These are phyloP conservation scores for Ogataea dorogensis DNA, from an alignment of 805 yeast genomes.

Conservation along the genomic window DNA sequence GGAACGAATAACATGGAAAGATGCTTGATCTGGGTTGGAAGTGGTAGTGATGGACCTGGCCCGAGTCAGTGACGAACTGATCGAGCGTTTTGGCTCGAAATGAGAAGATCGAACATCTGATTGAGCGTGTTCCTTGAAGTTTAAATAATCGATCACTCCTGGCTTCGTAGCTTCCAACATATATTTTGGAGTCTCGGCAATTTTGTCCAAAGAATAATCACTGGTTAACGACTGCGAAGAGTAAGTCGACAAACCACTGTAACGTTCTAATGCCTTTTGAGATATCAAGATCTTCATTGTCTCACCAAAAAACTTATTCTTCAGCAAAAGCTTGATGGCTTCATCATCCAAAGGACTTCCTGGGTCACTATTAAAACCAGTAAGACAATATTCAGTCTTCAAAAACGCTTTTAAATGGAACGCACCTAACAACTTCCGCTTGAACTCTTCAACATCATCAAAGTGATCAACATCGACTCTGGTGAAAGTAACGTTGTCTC, in stretches of 20 bases:
- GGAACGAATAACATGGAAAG: slow-evolving; percentile 67
- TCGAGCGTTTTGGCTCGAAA: slow-evolving; percentile 17
- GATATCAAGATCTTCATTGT: slow-evolving; percentile 23
- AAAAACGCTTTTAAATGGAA: slow-evolving; percentile 27
- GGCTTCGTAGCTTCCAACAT: slow-evolving; percentile 41
- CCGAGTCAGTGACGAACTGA: slow-evolving; percentile 28
- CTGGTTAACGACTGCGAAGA: slow-evolving; percentile 55
- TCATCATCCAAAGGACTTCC: slow-evolving; percentile 58
- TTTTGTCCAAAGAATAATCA: slow-evolving; percentile 36
- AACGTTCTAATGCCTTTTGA: slow-evolving; percentile 7
- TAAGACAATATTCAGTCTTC: slow-evolving; percentile 45
- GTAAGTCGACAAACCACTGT: slow-evolving; percentile 38
- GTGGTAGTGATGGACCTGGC: slow-evolving; percentile 32
- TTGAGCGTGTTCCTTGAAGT: slow-evolving; percentile 45
- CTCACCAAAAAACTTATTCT: slow-evolving; percentile 33
- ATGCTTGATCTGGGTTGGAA: slow-evolving; percentile 28
- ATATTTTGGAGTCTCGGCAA: slow-evolving; percentile 69
- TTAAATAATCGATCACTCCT: slow-evolving; percentile 51
- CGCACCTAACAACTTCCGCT: slow-evolving; percentile 37
- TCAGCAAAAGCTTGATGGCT: slow-evolving; percentile 38
- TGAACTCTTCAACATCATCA: slow-evolving; percentile 37
- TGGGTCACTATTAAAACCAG: slow-evolving; percentile 62
- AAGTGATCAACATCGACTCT: slow-evolving; percentile 44
- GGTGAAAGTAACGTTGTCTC: slow-evolving; percentile 56
- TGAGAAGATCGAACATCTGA: slow-evolving; percentile 4